phyloP scores from a whole-genome alignment of 495 filamentous ascomycete species.

The Podospora sp. region DNA sequence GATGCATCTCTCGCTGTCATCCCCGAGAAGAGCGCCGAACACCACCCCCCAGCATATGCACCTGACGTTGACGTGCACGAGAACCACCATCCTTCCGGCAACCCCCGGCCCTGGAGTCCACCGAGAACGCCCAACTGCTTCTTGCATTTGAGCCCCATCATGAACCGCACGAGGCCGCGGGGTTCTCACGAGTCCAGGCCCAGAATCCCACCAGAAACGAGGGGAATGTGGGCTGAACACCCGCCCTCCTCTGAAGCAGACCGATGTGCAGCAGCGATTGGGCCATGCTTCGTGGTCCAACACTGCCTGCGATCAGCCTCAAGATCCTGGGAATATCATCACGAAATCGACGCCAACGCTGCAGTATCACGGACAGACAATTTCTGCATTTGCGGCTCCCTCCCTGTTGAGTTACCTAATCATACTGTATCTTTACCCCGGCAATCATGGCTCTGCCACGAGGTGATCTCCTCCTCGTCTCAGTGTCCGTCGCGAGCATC shows the following conservation, averaged over 20 bases:
- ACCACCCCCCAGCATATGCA: background rate
- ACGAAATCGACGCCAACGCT: background rate
- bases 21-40: background rate
- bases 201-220: slow-evolving; percentile 3
- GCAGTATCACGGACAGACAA: background rate
- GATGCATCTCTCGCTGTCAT: background rate
- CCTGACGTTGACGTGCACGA: background rate
- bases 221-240: background rate
- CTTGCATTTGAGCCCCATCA: background rate
- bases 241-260: background rate
- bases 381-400: background rate
- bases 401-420: background rate
- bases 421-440: background rate
- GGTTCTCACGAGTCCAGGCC: background rate
- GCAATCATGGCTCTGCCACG: background rate
- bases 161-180: background rate
- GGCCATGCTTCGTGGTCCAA: background rate
- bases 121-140: background rate
- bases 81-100: background rate
- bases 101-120: background rate
- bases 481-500: background rate
- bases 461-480: slow-evolving; percentile 1
- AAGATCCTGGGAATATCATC: background rate
- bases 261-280: background rate
- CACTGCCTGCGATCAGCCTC: background rate